phyloP scores from a whole-genome alignment of 2,329 filamentous ascomycete species.

The Didymella glomerata region DNA sequence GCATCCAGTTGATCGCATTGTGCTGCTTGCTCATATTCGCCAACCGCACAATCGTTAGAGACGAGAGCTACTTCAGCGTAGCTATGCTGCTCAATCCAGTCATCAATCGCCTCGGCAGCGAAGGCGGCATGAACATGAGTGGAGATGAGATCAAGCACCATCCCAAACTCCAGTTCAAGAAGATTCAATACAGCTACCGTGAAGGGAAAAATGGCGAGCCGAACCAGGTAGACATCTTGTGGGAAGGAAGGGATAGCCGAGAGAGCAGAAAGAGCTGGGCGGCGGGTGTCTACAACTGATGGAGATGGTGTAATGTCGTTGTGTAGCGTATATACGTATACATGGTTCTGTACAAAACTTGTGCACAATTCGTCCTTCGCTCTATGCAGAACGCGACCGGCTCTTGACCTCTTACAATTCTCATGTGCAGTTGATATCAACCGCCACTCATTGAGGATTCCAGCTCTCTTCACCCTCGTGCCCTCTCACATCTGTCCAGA shows the following conservation, averaged over 20 bases:
- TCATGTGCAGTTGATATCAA: background rate
- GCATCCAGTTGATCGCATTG: conserved; percentile 37
- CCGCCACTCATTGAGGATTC: background rate
- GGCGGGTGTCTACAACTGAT: conserved; percentile 34
- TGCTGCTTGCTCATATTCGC: conserved; percentile 33
- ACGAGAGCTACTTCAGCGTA: conserved; percentile 39
- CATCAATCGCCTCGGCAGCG: conserved; percentile 31
- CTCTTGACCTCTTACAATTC: background rate
- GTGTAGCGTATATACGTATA: conserved; percentile 15
- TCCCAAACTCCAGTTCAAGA: conserved; percentile 35
- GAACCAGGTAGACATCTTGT: conserved; percentile 40
- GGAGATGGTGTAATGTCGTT: conserved; percentile 1
- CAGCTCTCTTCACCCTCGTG: background rate
- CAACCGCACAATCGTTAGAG: conserved; percentile 40
- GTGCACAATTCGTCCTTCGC: background rate
- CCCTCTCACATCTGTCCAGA: background rate
- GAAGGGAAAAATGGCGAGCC: conserved; percentile 37
- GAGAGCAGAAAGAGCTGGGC: conserved; percentile 37
- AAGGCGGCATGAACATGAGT: conserved; percentile 38
- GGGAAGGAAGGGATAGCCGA: conserved; percentile 32
- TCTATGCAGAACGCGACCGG: background rate
- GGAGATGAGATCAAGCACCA: conserved; percentile 42
- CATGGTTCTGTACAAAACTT: conserved; percentile 20
- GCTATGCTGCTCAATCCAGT: conserved; percentile 42
- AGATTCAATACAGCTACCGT: conserved; percentile 40